A percentile compares a stretch with the other conserved stretches of the same genome.
Evolutionary conservation across 2,329 filamentous ascomycete genomes (phyloP).

Genomic region (Penicillium paneum): DNA sequence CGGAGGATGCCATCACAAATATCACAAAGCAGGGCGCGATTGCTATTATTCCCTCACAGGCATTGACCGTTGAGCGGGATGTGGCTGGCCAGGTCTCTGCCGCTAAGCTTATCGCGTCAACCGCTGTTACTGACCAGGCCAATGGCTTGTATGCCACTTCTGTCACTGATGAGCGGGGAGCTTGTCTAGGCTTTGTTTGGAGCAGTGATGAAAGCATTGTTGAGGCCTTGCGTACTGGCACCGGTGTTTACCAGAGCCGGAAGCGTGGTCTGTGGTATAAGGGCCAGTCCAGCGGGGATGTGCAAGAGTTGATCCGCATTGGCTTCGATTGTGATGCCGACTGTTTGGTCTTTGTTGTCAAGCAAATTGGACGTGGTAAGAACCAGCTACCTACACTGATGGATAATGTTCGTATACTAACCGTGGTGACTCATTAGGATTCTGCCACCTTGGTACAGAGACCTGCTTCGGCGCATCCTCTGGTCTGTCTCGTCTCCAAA

Average conservation of each 20-base stretch:
- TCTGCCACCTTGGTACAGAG: constrained; percentile 90
- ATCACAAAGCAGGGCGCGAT: constrained; percentile 54
- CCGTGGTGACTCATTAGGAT: constrained; percentile 48
- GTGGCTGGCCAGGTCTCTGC: constrained; percentile 61
- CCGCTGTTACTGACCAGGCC: constrained; percentile 74
- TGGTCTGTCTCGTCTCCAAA: constrained; percentile 79
- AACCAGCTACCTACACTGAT: background rate
- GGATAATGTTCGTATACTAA: constrained; percentile 15
- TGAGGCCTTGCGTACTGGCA: constrained; percentile 76
- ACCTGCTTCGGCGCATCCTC: constrained; percentile 86
- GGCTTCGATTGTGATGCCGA: constrained; percentile 91
- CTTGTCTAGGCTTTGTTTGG: constrained; percentile 86
- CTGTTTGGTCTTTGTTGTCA: constrained; percentile 83
- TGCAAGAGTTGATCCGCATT: constrained; percentile 81
- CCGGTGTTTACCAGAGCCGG: constrained; percentile 90
- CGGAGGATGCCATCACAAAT: constrained; percentile 49
- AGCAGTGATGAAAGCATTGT: constrained; percentile 86
- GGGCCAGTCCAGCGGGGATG: constrained; percentile 89
- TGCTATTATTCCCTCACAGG: constrained; percentile 69
- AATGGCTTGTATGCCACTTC: constrained; percentile 86
- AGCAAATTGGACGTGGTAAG: constrained; percentile 73
- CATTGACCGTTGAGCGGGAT: constrained; percentile 66
- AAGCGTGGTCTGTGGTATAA: constrained; percentile 97
- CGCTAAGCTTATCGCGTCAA: constrained; percentile 67
- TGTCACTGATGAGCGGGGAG: constrained; percentile 82